Evolutionary conservation across 2,329 filamentous ascomycete species (phyloP), one percentile per base, ranked within the genome.

Genomic region (Colletotrichum navitas): DNA sequence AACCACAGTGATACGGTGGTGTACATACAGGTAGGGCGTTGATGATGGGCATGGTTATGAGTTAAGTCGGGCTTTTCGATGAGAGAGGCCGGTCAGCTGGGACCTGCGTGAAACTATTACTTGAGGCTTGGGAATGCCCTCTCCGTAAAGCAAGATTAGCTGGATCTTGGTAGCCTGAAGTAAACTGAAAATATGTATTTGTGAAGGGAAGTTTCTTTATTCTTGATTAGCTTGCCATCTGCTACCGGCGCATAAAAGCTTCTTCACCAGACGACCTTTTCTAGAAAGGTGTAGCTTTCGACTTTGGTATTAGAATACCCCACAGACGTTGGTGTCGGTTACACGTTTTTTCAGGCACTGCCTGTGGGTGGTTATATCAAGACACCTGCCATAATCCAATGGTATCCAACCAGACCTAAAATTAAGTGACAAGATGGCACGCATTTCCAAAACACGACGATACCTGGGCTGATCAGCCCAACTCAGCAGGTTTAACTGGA

Each of bases 401-500:
- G 34, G 21, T 26, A 26, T 26, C n/a, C 26, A 18, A 21, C 7
- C 7, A 26, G 11, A 14, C 7, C 34, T 8, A 6, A 18, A 26
- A n/a, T 12, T 12, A 18, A 47, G 8, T 12, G 10, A 12, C 11
- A 47, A 11, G 5, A 34, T 12, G 14, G 4, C 18, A 24, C 24
- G 11, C 5, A 29, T 7, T 26, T 16, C 11, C 18, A 32, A 36
- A 52, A 52, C 12, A n/a, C 8, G n/a, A 39, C 60, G 26, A 3
- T 8, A 51, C 2, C 26, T 4, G n/a, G 41, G 21, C 2, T 12
- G 3, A 47, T 68, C 51, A 68, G 32, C 34, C 43, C 29, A 71
- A 16, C 64, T 71, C 68, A 1, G 68, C 68, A 16, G 68, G 68
- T 12, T 71, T 71, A 8, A 36, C 56, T 16, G 49, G 32, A 32